Base-by-base conservation (phyloP, 2,329 filamentous ascomycete genomes). In the Botrytis cinerea region DNA sequence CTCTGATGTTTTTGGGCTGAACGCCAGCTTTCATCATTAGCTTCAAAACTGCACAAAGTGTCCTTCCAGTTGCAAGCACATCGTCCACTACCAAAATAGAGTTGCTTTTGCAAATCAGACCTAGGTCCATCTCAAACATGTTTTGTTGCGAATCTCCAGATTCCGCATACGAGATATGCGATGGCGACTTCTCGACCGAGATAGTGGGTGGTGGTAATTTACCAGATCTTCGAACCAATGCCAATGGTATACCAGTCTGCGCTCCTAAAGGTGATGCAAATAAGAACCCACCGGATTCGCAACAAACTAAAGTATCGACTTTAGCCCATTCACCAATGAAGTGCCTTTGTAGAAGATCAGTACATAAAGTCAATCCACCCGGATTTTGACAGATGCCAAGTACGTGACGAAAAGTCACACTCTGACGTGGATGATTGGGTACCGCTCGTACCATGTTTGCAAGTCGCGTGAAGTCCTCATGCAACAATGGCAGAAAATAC, bases 161-260 rank as follows among this genome's bases (percentile, higher is more conserved):
- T 67, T 71, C 71, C n/a, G 79, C 80, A 73, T 85, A 85, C 0
- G 88, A 89, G 59, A 91, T 86, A 78, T 90, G 82, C 4, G 88
- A 91, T 0, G 79, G 45, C 1, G 78, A 45, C 78, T 86, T 90
- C 59, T 12, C 16, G 38, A 85, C 83, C 10, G 85, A 88, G 48
- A 89, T 16, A 0, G 82, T 87, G 0, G 88, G 89, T 12, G 86
- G 86, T 0, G 89, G 89, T 0, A 91, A 85, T 80, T 90, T 91
- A 40, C 86, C 86, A 16, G 84, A 84, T 78, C 87, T 82, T 57
- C 89, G 87, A 73, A 91, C 84, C 61, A 88, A 78, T 10, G 81
- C 83, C 74, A 90, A 77, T 2, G 84, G 86, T 16, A 85, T 48
- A 57, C 81, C 73, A 63, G 87, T 77, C 2, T 67, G 78, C 22